A percentile compares a stretch with the other conserved stretches of the same genome.
phyloP scores from a whole-genome alignment of 768 basidiomycete genomes.

The Kwoniella europaea region DNA sequence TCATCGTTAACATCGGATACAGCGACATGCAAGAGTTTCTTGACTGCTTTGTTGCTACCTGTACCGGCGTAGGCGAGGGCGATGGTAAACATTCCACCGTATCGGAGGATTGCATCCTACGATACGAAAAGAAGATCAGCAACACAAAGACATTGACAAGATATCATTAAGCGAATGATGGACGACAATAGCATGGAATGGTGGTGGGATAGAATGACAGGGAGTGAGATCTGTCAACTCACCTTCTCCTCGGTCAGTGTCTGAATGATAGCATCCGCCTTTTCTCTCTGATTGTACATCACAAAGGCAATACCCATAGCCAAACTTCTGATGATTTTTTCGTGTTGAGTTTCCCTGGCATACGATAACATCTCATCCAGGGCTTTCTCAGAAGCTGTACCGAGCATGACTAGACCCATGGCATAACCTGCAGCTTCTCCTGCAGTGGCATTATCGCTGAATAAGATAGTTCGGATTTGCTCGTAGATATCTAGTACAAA shows the following conservation, averaged over 20 bases:
- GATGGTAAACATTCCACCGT: constrained; percentile 95
- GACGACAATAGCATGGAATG: no score
- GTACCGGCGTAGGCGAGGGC: constrained; percentile 97
- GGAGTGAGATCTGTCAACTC: constrained; percentile 24
- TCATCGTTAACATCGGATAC: constrained; percentile 98
- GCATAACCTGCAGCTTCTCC: constrained; percentile 96
- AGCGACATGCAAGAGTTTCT: constrained; percentile 89
- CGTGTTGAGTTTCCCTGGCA: constrained; percentile 95
- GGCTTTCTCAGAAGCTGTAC: constrained; percentile 77
- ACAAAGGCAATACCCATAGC: constrained; percentile 91
- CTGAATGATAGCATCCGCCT: constrained; percentile 83
- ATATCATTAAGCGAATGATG: neutral
- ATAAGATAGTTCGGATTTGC: constrained; percentile 83
- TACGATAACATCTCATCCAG: constrained; percentile 95
- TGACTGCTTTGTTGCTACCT: constrained; percentile 88
- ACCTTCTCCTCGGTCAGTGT: constrained; percentile 85
- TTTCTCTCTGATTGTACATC: constrained; percentile 88
- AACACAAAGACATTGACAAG: neutral
- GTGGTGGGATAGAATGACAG: no score
- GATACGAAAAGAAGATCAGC: neutral
- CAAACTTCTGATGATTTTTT: constrained; percentile 97
- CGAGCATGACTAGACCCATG: constrained; percentile 98
- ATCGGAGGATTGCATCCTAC: constrained; percentile 94
- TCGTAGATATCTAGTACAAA: constrained; percentile 75
- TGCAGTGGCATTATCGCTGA: constrained; percentile 91